Conservation (phyloP, 1,284 basidiomycete genomes). For the Ceratobasidium sp. region DNA sequence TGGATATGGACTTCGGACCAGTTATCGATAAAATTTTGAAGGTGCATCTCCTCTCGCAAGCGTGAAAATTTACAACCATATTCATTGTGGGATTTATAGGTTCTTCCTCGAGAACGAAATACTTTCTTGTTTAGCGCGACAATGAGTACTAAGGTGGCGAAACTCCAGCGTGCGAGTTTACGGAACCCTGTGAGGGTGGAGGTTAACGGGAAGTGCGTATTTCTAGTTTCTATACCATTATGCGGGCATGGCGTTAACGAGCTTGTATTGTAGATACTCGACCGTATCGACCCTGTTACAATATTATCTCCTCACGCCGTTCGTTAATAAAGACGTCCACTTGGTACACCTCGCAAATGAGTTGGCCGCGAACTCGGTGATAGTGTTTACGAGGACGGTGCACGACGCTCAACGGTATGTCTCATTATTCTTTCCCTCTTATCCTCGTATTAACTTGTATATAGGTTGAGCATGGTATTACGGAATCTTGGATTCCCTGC, state of each 20-base stretch:
- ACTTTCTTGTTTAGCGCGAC: constrained; percentile 99
- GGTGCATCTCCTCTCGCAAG: constrained; percentile 44
- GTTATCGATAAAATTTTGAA: constrained; percentile 98
- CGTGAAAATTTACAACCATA: not conserved
- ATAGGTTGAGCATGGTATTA: constrained; percentile 82
- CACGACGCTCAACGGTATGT: constrained; percentile 87
- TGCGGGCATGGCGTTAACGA: not conserved
- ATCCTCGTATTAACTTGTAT: constrained; percentile 1
- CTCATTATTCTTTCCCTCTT: constrained; percentile 6
- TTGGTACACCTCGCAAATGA: constrained; percentile 92
- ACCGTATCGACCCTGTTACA: constrained; percentile 98
- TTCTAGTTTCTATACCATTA: not conserved
- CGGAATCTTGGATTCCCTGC: constrained; percentile 94
- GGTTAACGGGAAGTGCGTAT: constrained; percentile 87
- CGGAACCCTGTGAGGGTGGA: constrained; percentile 96
- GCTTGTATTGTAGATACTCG: constrained; percentile 78
- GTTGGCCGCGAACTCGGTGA: constrained; percentile 92
- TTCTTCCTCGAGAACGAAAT: constrained; percentile 93
- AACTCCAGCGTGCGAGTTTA: constrained; percentile 96
- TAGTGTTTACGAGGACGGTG: constrained; percentile 97
- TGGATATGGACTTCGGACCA: constrained; percentile 99
- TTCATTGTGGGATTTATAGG: constrained; percentile 50
- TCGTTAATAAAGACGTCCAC: constrained; percentile 93
- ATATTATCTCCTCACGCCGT: constrained; percentile 95
- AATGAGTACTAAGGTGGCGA: constrained; percentile 99